Evolutionary conservation across 805 yeast genomes (phyloP).

Genomic region (Brettanomyces sp.): DNA sequence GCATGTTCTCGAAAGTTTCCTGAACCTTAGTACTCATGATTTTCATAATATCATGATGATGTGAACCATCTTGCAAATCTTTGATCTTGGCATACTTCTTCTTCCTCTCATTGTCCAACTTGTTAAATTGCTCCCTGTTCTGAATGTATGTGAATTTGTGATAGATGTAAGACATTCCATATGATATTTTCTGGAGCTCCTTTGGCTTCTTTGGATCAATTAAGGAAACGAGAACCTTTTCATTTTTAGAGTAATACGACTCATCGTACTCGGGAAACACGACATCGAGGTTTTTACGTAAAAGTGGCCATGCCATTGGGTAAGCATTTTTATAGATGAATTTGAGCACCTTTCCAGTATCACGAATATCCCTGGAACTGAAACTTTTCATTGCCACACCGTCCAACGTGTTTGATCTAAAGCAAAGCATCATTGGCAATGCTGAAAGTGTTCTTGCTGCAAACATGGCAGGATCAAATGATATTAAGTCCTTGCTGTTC

Average conservation of each 20-base stretch:
- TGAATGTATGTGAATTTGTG: constrained; percentile 35
- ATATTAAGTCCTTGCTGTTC: constrained; percentile 8
- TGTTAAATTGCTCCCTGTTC: constrained; percentile 27
- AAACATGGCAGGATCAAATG: constrained; percentile 36
- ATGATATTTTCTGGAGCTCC: constrained; percentile 12
- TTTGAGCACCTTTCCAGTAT: constrained; percentile 33
- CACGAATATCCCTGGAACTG: constrained; percentile 56
- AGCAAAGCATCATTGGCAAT: constrained; percentile 51
- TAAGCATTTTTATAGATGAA: constrained; percentile 41
- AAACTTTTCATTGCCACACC: constrained; percentile 50
- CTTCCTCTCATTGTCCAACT: constrained; percentile 20
- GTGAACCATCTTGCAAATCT: constrained; percentile 35
- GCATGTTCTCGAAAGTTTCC: constrained; percentile 22
- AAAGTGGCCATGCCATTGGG: constrained; percentile 47
- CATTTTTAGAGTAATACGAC: constrained; percentile 23
- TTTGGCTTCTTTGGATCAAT: constrained; percentile 31
- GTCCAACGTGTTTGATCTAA: constrained; percentile 46
- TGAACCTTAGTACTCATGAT: constrained; percentile 46
- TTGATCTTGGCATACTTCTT: constrained; percentile 36
- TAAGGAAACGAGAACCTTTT: constrained; percentile 39
- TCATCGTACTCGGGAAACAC: constrained; percentile 28
- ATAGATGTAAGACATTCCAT: constrained; percentile 30
- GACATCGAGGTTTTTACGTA: constrained; percentile 25
- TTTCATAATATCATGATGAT: constrained; percentile 32
- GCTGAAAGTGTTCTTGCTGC: constrained; percentile 46